A percentile compares a stretch with the other conserved stretches of the same genome.
Evolutionary conservation across 371 early-diverging fungal genomes (phyloP).

Genomic region (Mortierella sp.): DNA sequence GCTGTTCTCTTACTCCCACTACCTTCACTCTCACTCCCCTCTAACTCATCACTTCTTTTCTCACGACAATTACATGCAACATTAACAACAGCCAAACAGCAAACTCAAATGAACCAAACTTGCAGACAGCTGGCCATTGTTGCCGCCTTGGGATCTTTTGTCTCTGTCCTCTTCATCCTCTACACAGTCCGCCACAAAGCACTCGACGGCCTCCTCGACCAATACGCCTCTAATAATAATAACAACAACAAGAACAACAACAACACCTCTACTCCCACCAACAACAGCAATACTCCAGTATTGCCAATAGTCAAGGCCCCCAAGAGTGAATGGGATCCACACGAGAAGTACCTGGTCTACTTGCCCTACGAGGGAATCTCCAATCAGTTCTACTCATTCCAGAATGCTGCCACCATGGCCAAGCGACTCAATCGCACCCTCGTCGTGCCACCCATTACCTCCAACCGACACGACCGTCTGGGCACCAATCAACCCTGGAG

Average conservation of each 20-base stretch:
- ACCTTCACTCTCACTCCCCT: background rate
- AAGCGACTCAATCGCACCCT: constrained; percentile 54
- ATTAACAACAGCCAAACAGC: background rate
- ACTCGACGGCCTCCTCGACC: constrained; percentile 16
- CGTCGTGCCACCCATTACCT: constrained; percentile 52
- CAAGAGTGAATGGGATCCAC: constrained; percentile 40
- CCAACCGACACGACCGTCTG: constrained; percentile 54
- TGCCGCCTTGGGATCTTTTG: background rate
- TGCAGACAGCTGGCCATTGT: constrained; percentile 19
- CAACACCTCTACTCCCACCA: background rate
- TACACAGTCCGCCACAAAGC: constrained; percentile 13
- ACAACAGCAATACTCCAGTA: background rate
- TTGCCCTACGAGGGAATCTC: constrained; percentile 56
- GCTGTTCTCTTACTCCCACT: background rate
- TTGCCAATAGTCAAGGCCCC: constrained; percentile 7
- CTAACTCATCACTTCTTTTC: background rate
- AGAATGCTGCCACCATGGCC: constrained; percentile 46
- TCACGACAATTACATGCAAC: background rate
- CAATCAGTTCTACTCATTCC: constrained; percentile 52
- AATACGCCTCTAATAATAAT: background rate
- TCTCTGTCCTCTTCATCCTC: constrained; percentile 11
- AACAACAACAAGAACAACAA: background rate
- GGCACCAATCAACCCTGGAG: constrained; percentile 51
- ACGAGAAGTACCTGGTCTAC: constrained; percentile 32
- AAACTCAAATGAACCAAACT: constrained; percentile 15